Evolutionary conservation across 2,329 filamentous ascomycete species (phyloP).

Genomic region (Aspergillus alliaceus): DNA sequence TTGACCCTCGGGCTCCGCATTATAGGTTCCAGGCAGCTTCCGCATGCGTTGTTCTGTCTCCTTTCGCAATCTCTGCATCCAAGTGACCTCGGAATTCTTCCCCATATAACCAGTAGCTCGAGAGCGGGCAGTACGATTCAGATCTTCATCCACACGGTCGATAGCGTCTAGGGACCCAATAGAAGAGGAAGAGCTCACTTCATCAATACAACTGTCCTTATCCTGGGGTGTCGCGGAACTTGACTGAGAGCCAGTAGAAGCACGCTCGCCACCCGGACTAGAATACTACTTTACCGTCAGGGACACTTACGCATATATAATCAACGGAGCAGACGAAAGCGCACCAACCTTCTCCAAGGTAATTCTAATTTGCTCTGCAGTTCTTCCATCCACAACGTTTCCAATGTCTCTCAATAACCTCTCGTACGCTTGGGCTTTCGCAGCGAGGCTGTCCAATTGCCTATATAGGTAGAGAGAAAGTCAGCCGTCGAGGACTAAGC

Average conservation of each 20-base stretch:
- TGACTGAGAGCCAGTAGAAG: constrained; percentile 24
- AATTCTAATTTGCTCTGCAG: constrained; percentile 35
- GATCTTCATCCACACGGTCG: constrained; percentile 47
- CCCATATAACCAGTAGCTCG: constrained; percentile 46
- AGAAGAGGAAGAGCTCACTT: constrained; percentile 30
- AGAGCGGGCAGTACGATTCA: constrained; percentile 38
- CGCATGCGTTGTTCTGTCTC: constrained; percentile 37
- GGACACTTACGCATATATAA: neutral
- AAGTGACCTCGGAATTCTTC: constrained; percentile 48
- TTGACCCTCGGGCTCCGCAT: constrained; percentile 31
- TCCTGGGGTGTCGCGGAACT: constrained; percentile 32
- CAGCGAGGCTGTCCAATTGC: constrained; percentile 35
- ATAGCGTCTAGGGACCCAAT: constrained; percentile 47
- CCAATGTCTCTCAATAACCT: constrained; percentile 38
- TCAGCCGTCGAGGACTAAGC: constrained; percentile 1
- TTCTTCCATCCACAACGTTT: constrained; percentile 31
- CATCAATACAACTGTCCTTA: constrained; percentile 27
- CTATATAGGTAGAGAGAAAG: constrained; percentile 17
- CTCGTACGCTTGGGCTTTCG: constrained; percentile 39
- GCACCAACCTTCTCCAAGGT: constrained; percentile 39
- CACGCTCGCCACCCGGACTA: constrained; percentile 14
- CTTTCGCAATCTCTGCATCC: constrained; percentile 44
- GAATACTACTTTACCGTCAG: constrained; percentile 21
- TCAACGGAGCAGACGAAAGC: neutral
- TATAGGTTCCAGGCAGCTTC: constrained; percentile 28